Evolutionary conservation across 1,284 basidiomycete species (phyloP), one percentile per base, ranked within the genome.

Genomic region (Melampsora abietis-canadensis): DNA sequence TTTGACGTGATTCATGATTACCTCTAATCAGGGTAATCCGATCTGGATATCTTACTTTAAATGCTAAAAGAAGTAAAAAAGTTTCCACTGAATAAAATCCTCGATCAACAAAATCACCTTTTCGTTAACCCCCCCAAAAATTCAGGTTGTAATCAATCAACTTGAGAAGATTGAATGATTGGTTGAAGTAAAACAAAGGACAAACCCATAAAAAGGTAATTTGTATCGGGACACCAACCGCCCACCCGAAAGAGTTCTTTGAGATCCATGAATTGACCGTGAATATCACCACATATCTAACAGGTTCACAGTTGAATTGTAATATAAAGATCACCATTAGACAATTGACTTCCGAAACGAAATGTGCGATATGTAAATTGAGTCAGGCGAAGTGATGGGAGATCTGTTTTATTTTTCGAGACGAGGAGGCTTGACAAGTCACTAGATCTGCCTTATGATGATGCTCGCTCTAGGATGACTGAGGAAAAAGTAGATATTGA

Each of bases 1-100:
- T 98, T 82, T 98, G 95, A 3, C 95, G 86, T n/a, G 92, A 94
- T 83, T 98, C 95, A 85, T 98, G 95, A 85, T 98, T 98, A 15
- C 95, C 95, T 46, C 95, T 87, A 78, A 98, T 96, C 78, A 98
- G 88, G 0, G 94, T 98, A 81, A 98, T 96, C 63, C 95, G 89
- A 81, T 98, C 96, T 21, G 94, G 94, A 82, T 97, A 98, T 24
- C 95, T 91, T 67, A 98, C 94, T 84, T 98, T 98, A 82, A 96
- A 88, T 1, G 94, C 91, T 68, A 98, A 87, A 7, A 98, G 87
- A 37, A 98, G 88, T 8, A 97, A 87, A 81, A 98, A 96, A 0
- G 95, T 98, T 82, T 98, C 95, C 76, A 98, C 94, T 79, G 89
- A 91, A 85, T 97, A 98, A 84, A 94, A 97, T 15, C 96, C 96